Conservation (phyloP, 805 yeast species). For the Nakazawaea populi region DNA sequence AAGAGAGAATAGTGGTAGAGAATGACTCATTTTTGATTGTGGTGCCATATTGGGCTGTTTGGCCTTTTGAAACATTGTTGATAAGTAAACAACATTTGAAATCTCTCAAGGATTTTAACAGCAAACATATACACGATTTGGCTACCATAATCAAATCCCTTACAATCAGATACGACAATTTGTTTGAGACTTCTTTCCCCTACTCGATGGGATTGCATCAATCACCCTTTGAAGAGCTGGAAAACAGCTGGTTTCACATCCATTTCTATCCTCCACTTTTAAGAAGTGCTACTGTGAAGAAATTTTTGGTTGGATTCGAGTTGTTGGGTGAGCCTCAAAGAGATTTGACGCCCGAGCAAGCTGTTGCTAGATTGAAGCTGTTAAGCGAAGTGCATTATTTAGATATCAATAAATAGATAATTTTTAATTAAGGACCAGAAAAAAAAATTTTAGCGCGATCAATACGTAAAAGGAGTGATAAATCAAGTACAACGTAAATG, state of each 20-base stretch:
- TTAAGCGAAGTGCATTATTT: constrained; percentile 34
- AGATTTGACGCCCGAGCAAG: constrained; percentile 61
- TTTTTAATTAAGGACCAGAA: no score
- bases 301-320: constrained; percentile 72
- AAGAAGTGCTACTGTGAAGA: constrained; percentile 68
- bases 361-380: constrained; percentile 48
- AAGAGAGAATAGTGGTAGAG: constrained; percentile 46
- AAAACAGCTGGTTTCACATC: constrained; percentile 57
- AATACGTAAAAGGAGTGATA: no score
- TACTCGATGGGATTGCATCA: constrained; percentile 82
- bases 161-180: constrained; percentile 64
- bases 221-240: constrained; percentile 50
- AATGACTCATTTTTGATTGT: constrained; percentile 62
- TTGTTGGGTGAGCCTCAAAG: constrained; percentile 63
- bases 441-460: no score
- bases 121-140: constrained; percentile 44
- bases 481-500: not conserved
- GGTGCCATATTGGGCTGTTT: constrained; percentile 78
- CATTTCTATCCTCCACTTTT: constrained; percentile 77
- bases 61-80: constrained; percentile 75
- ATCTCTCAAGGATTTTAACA: constrained; percentile 41
- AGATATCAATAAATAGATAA: not conserved
- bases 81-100: constrained; percentile 50
- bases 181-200: constrained; percentile 66
- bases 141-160: constrained; percentile 46